Evolutionary conservation across 2,329 filamentous ascomycete genomes (phyloP), one percentile per base, ranked within the genome.

Genomic region (Ophiocordyceps camponoti-rufipedis): DNA sequence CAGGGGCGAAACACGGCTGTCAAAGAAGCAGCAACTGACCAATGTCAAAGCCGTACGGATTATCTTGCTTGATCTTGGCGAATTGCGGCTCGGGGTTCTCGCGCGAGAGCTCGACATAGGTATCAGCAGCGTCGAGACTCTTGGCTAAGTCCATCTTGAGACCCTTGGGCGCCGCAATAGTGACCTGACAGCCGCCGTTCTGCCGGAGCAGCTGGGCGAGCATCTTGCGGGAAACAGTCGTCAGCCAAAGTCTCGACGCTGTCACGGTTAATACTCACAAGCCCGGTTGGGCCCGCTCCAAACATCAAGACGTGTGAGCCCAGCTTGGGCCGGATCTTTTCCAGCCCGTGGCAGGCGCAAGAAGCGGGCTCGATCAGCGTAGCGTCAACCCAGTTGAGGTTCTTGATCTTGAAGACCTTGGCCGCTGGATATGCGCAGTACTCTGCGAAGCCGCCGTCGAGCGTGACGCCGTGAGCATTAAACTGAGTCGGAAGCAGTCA

Each of bases 21-120:
- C 8, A 16, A 6, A 4, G 14, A 41, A 0, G 6, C 14, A 41
- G 10, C 47, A 42, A 56, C 59, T 48, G 54, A 62, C 66, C 78
- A 50, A 84, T 76, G 52, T 85, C 80, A 56, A 85, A 85, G 4
- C 81, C 81, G 54, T 84, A 77, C 0, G 80, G 79, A 59, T 85
- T 77, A 42, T 77, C 70, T 40, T 65, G 62, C 63, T 76, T 78
- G 49, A 85, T 63, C 54, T 76, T 64, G 41, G 71, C 64, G 58
- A 82, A 80, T 55, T 82, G 76, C 14, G 67, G 69, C 35, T 66
- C 61, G 6, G 77, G 69, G 50, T 78, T 66, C 52, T 64, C 62
- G 55, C 69, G 69, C 48, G 69, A 71, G 42, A 76, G 66, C 53
- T 71, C 65, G 43, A 76, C 57, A 54, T 74, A 76, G 46, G 62